A percentile compares a stretch with the other conserved stretches of the same genome.
Evolutionary conservation across 306 rosid genomes (phyloP).

Genomic region (Cercis canadensis): DNA sequence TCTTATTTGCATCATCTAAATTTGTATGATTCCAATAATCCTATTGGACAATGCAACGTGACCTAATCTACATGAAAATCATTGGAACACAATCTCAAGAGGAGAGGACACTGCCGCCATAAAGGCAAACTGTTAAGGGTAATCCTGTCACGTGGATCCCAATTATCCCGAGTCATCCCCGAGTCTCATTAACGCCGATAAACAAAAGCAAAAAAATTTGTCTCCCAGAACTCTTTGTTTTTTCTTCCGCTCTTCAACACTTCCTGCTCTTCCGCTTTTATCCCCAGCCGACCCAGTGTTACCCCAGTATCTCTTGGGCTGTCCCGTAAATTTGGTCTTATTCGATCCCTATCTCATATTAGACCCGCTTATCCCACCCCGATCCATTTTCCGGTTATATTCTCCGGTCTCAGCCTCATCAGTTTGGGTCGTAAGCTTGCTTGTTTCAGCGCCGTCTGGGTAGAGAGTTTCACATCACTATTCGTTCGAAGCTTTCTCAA

Average conservation of each 20-base stretch:
- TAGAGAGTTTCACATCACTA: not conserved
- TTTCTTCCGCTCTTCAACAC: constrained; percentile 38
- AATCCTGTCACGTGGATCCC: constrained; percentile 33
- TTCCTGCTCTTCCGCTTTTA: constrained; percentile 53
- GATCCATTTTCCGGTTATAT: constrained; percentile 43
- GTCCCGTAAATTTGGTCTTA: constrained; percentile 36
- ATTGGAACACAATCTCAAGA: constrained; percentile 27
- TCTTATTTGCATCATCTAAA: too few species aligned
- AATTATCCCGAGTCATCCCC: constrained; percentile 47
- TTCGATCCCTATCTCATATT: constrained; percentile 46
- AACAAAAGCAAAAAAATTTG: not conserved
- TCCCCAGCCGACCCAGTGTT: constrained; percentile 44
- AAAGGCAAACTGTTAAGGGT: constrained; percentile 25
- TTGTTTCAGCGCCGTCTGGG: not conserved
- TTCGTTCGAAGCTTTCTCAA: not conserved
- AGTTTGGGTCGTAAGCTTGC: constrained; percentile 23
- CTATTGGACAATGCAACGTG: constrained; percentile 18
- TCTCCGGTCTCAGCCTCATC: not conserved
- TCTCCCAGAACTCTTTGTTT: constrained; percentile 16
- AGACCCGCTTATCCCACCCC: constrained; percentile 14
- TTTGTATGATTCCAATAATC: not conserved
- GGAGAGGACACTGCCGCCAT: constrained; percentile 44
- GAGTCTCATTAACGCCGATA: constrained; percentile 44
- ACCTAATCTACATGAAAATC: constrained; percentile 28
- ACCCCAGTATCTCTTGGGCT: constrained; percentile 27